Evolutionary conservation across 2,329 filamentous ascomycete species (phyloP), one percentile per base, ranked within the genome.

Genomic region (Ophiostoma populinum): DNA sequence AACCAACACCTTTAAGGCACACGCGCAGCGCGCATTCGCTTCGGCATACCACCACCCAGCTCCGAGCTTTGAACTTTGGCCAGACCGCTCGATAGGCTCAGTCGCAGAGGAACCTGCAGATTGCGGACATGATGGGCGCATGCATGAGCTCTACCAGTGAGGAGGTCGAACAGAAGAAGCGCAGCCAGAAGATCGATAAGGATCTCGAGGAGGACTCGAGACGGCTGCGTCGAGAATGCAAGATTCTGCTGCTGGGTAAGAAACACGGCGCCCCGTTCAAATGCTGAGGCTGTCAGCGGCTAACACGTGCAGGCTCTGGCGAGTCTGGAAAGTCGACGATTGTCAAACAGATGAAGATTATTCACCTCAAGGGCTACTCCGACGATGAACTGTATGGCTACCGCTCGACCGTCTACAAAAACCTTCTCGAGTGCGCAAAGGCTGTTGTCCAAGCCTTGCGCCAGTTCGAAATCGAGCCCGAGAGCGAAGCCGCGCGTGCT

Each of bases 301-400:
- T 55, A 32, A 34, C 28, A 5, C 3, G 5, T 13, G 45, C 54
- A 94, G 90, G 90, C 45, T 95, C 90, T 45, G 90, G 90, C 45
- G 90, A 98, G 63, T 95, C 87, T 58, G 90, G 90, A 47, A 98
- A 98, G 61, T 95, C 90, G 39, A 98, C 90, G 8, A 95, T 98
- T 49, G 90, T 98, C 47, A 98, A 98, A 59, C 90, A 98, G 66
- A 98, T 98, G 90, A 98, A 95, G 61, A 98, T 98, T 49, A 95
- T 98, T 51, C 90, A 98, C 53, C 79, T 95, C 50, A 93, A 94
- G 59, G 90, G 90, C 41, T 98, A 98, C 58, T 86, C 82, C 9
- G 75, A 83, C 46, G 87, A 95, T 49, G 90, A 98, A 57, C 67
- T 95, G 33, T 80, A 80, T 49, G 78, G 93, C 53, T 95, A 95